phyloP scores from a whole-genome alignment of 129 eudicot species.

The Artemisia tridentata region DNA sequence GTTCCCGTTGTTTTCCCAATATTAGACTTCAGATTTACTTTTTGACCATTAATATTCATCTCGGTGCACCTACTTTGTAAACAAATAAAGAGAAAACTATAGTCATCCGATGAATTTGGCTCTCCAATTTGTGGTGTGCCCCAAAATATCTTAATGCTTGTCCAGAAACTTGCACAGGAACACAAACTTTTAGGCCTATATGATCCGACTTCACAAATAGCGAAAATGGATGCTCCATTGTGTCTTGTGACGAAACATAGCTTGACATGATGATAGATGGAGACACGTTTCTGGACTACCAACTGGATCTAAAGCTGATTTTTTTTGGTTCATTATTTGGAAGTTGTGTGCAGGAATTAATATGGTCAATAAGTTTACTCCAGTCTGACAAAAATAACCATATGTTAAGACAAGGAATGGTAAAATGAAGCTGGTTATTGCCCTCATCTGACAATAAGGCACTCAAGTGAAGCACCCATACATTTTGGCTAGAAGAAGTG shows the following conservation, averaged over 20 bases:
- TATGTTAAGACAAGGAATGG: conserved; percentile 63
- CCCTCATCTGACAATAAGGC: conserved; percentile 36
- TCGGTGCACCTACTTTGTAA: conserved; percentile 52
- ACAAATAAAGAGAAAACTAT: conserved; percentile 46
- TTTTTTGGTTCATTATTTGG: conserved; percentile 29
- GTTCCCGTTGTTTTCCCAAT: conserved; percentile 54
- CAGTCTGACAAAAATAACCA: conserved; percentile 76
- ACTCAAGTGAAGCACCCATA: conserved; percentile 43
- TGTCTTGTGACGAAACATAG: conserved; percentile 29
- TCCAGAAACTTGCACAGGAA: conserved; percentile 55
- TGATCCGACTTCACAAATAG: conserved; percentile 49
- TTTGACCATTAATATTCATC: conserved; percentile 38
- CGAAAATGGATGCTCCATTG: conserved; percentile 17
- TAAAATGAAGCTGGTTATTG: conserved; percentile 37
- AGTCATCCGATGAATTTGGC: conserved; percentile 24
- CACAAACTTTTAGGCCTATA: conserved; percentile 48
- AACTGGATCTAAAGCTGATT: conserved; percentile 17
- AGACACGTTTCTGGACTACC: conserved; percentile 33
- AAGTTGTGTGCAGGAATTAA: conserved; percentile 19
- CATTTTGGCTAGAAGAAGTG: conserved; percentile 41
- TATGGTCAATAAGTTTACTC: conserved; percentile 51
- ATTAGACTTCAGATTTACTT: conserved; percentile 39
- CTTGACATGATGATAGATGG: conserved; percentile 32
- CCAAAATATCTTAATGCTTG: conserved; percentile 32
- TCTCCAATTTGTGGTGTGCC: conserved; percentile 37